Base-by-base conservation (phyloP, 1,284 basidiomycete genomes). In the Leucoagaricus sp. region DNA sequence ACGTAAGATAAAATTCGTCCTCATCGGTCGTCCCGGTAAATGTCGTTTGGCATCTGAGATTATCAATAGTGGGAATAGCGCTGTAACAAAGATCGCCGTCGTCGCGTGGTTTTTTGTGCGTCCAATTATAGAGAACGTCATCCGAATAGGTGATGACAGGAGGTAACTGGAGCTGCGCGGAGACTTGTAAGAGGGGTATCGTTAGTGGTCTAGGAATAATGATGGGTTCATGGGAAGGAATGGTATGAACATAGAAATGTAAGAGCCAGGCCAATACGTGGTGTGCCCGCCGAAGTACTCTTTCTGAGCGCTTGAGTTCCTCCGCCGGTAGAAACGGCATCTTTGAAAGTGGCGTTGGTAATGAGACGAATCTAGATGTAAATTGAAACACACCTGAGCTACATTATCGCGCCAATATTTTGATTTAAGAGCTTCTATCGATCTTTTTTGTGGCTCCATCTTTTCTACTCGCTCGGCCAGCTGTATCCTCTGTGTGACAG, bases 131-230 rank as follows among this genome's bases (percentile, higher is more conserved):
- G 6, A 98, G 80, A 2, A 98, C 95, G 28, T 89, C 91, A 69
- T 96, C 95, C 10, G 95, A 91, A 67, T 97, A 98, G 1, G 95
- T 98, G 46, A 96, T 79, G 41, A 98, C 80, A 0, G 96, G 95
- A 0, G 96, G 95, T 1, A 98, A 74, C 58, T 91, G 89, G 13
- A 98, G 83, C 49, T 90, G 77, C 0, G 79, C 73, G 19, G 86
- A 93, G 23, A 95, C 79, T 61, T 84, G 79, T n/a, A 94, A 82
- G 26, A 94, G 81, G 0, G 94, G 96, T 6, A 96, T 73, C 2
- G 91, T 83, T 57, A 97, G 75, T 1, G 87, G 77, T 0, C 80
- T 74, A 15, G 94, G 95, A 45, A 97, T 86, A 19, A 76, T 67
- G 54, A 88, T 76, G 5, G 76, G 76, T 17, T 73, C 70, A 15